Evolutionary conservation across 2,329 filamentous ascomycete genomes (phyloP).

Genomic region (Pyrenophora tritici-repentis): DNA sequence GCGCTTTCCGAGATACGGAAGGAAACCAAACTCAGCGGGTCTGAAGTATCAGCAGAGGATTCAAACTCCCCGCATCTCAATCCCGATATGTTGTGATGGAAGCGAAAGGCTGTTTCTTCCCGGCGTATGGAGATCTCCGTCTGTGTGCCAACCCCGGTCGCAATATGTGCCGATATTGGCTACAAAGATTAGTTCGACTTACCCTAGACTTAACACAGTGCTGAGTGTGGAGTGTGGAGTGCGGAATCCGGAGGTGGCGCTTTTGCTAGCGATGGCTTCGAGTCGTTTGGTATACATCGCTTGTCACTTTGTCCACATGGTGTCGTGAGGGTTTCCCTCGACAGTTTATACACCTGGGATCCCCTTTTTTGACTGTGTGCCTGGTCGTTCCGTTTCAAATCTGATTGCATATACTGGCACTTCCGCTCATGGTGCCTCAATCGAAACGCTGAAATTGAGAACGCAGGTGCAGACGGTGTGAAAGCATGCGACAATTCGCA

Average conservation of each 20-base stretch:
- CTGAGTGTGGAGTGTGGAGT: constrained; percentile 30
- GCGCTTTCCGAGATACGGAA: neutral
- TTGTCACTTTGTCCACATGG: constrained; percentile 2
- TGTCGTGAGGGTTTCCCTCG: neutral
- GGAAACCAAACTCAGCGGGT: neutral
- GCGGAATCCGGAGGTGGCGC: constrained; percentile 28
- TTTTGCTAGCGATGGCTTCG: neutral
- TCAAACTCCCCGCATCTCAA: no score
- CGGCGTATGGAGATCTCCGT: constrained; percentile 15
- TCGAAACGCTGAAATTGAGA: neutral
- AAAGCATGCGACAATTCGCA: neutral
- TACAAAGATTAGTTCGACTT: constrained; percentile 19
- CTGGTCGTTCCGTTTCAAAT: no score
- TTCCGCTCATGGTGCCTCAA: neutral
- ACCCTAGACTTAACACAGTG: constrained; percentile 17
- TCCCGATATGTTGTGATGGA: no score
- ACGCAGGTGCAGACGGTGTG: neutral
- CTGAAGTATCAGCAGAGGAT: neutral
- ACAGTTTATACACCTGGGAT: neutral
- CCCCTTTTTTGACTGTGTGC: neutral
- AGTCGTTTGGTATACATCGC: neutral
- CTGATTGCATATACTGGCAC: no score
- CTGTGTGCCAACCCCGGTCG: constrained; percentile 3
- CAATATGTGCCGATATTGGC: constrained; percentile 30
- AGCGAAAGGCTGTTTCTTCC: no score